Evolutionary conservation across 2,329 filamentous ascomycete species (phyloP), one percentile per base, ranked within the genome.

Genomic region (Botrytis sinoallii): DNA sequence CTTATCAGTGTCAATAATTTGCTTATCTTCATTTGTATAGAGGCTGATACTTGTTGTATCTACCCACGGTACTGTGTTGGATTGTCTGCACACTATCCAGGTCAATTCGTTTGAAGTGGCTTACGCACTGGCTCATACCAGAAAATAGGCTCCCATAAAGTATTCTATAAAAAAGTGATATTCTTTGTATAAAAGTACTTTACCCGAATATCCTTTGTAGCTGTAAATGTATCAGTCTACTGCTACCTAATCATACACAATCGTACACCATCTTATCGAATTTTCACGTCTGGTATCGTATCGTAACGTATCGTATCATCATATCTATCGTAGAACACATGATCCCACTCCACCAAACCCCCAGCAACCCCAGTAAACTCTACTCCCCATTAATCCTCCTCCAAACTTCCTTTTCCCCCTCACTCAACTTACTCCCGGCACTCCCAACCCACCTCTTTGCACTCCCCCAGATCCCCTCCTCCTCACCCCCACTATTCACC

Each of bases 381-480:
- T 72, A 71, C 74, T 79, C 72, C 72, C 88, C 89, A 82, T 89
- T 90, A 79, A 91, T 88, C 79, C 85, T 86, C 81, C 86, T 87
- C 89, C 89, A 91, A 38, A 91, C 85, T 81, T 90, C 88, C 69
- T 83, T 84, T 83, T 91, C 89, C 22, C 88, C 88, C 22, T 85
- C 87, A 14, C 85, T 86, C 42, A 91, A 81, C 79, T 85, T 88
- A 75, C 86, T 86, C 69, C 89, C 88, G 10, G 88, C 89, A 48
- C 85, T 85, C 74, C 85, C 83, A 64, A 86, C 88, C 84, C 87
- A 86, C 80, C 88, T 89, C 83, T 87, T 89, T 18, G 88, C 88
- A 65, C 85, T 82, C 72, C 84, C 84, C 87, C 87, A 89, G 9
- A 89, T 82, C 38, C 82, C 80, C n/a, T 86, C 70, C 18, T 48